A percentile compares a stretch with the other conserved stretches of the same genome.
Conservation (phyloP, 495 filamentous ascomycete genomes). For the Penicillium argentinense region DNA sequence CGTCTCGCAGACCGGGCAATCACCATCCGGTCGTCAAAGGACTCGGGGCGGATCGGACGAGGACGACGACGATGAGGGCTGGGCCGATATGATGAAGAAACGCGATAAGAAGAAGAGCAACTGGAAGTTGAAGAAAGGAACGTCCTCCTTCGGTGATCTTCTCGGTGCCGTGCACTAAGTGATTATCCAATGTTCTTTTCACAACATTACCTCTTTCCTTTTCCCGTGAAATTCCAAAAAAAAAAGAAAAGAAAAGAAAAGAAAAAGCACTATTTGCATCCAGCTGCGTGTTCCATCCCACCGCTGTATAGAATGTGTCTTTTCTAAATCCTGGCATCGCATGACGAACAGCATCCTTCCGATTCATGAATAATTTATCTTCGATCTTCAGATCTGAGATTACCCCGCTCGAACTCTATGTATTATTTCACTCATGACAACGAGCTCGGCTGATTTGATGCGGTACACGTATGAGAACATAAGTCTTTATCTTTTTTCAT, state of each 20-base stretch:
- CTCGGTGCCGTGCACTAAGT: conserved; percentile 43
- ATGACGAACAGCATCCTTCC: too few species aligned
- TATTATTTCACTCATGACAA: too few species aligned
- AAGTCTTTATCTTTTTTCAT: conserved; percentile 8
- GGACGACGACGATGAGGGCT: conserved; percentile 81
- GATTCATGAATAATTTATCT: too few species aligned
- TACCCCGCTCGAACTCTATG: too few species aligned
- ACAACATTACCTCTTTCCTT: background rate
- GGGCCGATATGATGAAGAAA: conserved; percentile 85
- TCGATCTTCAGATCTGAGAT: too few species aligned
- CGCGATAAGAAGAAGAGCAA: conserved; percentile 73
- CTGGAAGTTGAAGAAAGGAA: conserved; percentile 68
- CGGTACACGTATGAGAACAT: conserved; percentile 3
- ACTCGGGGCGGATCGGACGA: conserved; percentile 42
- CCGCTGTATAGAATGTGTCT: too few species aligned
- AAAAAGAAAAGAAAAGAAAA: background rate
- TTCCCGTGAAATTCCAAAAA: background rate
- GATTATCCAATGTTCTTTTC: background rate
- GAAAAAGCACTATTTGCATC: background rate
- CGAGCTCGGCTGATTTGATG: too few species aligned
- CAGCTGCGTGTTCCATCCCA: too few species aligned
- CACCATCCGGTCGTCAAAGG: conserved; percentile 26
- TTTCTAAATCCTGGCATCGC: too few species aligned
- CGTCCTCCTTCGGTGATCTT: conserved; percentile 41
- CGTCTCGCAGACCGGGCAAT: conserved; percentile 29